A percentile compares a stretch with the other conserved stretches of the same genome.
These are phyloP conservation scores for Letharia columbiana DNA, from an alignment of 495 filamentous ascomycete genomes.

Conservation along the genomic window DNA sequence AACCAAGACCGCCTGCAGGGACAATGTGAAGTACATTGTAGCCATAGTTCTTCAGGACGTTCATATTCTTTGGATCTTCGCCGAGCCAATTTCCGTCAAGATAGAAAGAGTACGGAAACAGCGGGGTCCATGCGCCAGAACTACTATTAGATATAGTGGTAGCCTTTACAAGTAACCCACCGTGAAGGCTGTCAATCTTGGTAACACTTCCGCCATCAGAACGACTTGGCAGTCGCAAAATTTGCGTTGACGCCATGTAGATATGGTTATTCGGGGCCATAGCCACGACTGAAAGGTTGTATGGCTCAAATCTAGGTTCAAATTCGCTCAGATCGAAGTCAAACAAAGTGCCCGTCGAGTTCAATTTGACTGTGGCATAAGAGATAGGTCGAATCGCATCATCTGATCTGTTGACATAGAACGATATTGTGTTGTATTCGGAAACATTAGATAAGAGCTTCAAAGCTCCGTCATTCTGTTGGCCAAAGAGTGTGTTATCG, in stretches of 20 bases:
- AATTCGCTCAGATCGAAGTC: constrained; percentile 41
- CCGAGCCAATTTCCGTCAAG: constrained; percentile 50
- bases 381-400: constrained; percentile 20
- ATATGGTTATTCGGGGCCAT: constrained; percentile 30
- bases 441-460: not conserved
- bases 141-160: constrained; percentile 11
- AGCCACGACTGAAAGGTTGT: constrained; percentile 29
- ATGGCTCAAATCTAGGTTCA: constrained; percentile 38
- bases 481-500: constrained; percentile 27
- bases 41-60: constrained; percentile 40
- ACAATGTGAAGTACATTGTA: constrained; percentile 49
- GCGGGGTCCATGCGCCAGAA: constrained; percentile 34
- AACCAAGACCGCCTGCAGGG: constrained; percentile 28
- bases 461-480: constrained; percentile 32
- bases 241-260: constrained; percentile 37
- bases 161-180: constrained; percentile 42
- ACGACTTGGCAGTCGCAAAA: constrained; percentile 49
- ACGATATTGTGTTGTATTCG: not conserved
- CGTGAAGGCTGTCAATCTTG: constrained; percentile 53
- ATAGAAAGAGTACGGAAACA: constrained; percentile 60
- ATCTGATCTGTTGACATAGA: constrained; percentile 17
- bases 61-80: constrained; percentile 33
- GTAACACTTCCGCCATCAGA: constrained; percentile 50
- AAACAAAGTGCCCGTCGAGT: constrained; percentile 38
- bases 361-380: constrained; percentile 32